Evolutionary conservation across 495 filamentous ascomycete species (phyloP), one percentile per base, ranked within the genome.

Genomic region (Hypomontagnella monticulosa): DNA sequence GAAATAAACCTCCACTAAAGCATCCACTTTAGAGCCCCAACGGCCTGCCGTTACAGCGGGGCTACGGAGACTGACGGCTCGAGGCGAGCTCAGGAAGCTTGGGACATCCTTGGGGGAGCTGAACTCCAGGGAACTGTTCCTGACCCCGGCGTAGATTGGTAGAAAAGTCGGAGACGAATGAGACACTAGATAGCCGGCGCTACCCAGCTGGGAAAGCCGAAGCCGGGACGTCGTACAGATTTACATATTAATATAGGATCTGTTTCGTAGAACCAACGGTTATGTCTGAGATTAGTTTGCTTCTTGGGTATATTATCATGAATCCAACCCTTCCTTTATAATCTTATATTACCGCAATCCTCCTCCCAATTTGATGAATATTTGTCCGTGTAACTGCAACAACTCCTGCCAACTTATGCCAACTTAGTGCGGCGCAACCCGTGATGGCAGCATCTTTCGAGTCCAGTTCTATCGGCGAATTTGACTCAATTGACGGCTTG

Each of bases 1-100:
- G 65, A 63, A 68, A 68, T 68, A 68, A 68, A 68, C 65, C 65
- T 62, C 65, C 65, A 68, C 65, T 63, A 68, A 63, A 63, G 23
- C 32, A 59, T 49, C 65, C 64, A 62, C 58, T 37, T 33, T 19
- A 33, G 42, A 54, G 62, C 49, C 62, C 49, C 62, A 59, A 52
- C 42, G 15, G 23, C 32, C 34, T 61, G 52, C 46, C 51, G 32
- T 48, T 42, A 20, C 4, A 50, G 59, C 23, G 59, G 50, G 43
- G 20, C 42, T 40, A 27, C 27, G 54, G 50, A 41, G 59, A 37
- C 38, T 7, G 49, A 34, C 49, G 41, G 47, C 63, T 44, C 44
- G 63, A 54, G 37, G 52, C 53, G 53, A 64, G 54, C 18, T 5
- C 15, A 27, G 20, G 51, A 34, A 36, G 37, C 27, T 50, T 61